Evolutionary conservation across 495 filamentous ascomycete species (phyloP), one percentile per base, ranked within the genome.

Genomic region (Glutinoglossum americanum): DNA sequence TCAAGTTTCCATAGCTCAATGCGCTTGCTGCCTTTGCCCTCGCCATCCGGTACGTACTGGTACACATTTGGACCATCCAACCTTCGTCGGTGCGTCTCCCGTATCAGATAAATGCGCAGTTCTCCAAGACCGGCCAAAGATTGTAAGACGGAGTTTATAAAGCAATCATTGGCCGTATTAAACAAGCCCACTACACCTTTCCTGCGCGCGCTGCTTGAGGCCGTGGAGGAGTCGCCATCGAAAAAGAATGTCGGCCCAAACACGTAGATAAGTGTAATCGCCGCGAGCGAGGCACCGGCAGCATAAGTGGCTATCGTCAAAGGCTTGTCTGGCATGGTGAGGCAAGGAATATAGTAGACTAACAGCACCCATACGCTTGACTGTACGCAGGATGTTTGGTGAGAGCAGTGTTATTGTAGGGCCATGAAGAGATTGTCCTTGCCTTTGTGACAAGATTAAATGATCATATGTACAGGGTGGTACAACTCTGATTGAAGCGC

Each of bases 91-190:
- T 94, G 86, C 28, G 81, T 79, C 68, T 94, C 89, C 44, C 88
- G 76, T 62, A 94, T 96, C 57, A 97, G 71, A 65, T 95, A 97
- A 35, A 88, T 68, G 27, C 93, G 83, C 61, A 99, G 75, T 62
- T 97, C 88, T 3, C 82, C 84, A n/a, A 97, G 74, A 0, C 92
- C 92, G n/a, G 93, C 90, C 21, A 99, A 74, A 0, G 87, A 88
- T 70, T 99, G 92, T 35, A 97, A 76, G 25, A 94, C 84, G 25
- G 89, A 95, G 69, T 99, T 99, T 72, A 99, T 96, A 72, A 97
- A 99, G 73, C 92, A 99, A 69, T 99, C 93, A 72, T 97, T 97
- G 59, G 89, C 93, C 3, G 87, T 78, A 64, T 99, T 99, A 17
- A 75, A 73, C 27, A 99, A 75, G 47, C 92, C 92, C 23, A 99